Base-by-base conservation (phyloP, 2,329 filamentous ascomycete genomes). In the Pseudogymnoascus sp. region DNA sequence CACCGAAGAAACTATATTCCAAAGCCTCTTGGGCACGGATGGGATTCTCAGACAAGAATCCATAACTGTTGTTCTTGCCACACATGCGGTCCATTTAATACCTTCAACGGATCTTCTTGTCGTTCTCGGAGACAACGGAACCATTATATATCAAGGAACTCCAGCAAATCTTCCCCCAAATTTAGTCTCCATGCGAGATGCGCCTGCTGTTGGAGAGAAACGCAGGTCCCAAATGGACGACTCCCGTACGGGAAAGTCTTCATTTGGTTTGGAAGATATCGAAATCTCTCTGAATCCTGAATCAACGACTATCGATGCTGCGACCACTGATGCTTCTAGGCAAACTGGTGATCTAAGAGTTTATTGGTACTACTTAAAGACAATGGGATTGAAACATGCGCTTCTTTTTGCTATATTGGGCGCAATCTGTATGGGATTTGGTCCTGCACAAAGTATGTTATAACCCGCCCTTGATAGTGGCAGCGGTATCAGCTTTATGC, bases 21-120 rank as follows among this genome's bases (percentile, higher is more conserved):
- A 53, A 11, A 42, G 61, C 19, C 60, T 69, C 3, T 66, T 65
- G 50, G 63, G 65, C 28, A 15, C 15, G 5, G 64, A 62, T 8
- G 44, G 26, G 4, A 33, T 71, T 2, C 53, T 65, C 38, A 47
- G 40, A 23, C 66, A 11, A 50, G 70, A 68, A 63, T 67, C 68
- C 0, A 72, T 72, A 1, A 76, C 77, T 0, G 67, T 74, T 0
- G 26, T 79, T 2, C 68, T 78, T 4, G 71, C 73, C 4, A 77
- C 74, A 23, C 62, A 65, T 28, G 31, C 64, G 13, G 47, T 57
- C 28, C 50, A 57, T 57, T 33, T 57, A 15, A 26, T 57, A 7
- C 50, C 50, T 3, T 19, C 50, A 8, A 15, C 64, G 6, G 65
- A 66, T 50, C 33, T 65, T 26, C 61, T 66, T 11, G 57, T 66